Conservation (phyloP, 2,329 filamentous ascomycete species). For the Hymenoscyphus fructigenus region DNA sequence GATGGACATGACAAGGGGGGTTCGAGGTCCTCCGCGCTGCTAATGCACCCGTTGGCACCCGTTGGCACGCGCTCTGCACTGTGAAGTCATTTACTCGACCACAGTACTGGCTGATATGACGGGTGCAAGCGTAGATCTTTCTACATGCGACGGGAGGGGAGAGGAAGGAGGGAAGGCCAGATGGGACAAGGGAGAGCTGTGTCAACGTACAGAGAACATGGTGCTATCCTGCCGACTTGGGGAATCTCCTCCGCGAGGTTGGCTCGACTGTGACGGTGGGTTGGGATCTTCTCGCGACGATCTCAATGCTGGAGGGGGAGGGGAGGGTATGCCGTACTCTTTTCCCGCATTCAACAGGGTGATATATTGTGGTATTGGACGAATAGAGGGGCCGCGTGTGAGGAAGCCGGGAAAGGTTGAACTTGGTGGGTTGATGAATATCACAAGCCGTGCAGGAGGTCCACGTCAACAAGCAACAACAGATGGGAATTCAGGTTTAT, state of each 20-base stretch:
- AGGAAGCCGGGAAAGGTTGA: background rate
- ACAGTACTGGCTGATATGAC: background rate
- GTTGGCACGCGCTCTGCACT: conserved; percentile 2
- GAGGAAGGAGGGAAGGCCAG: background rate
- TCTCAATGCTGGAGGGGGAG: background rate
- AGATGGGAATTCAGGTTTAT: conserved; percentile 1
- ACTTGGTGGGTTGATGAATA: background rate
- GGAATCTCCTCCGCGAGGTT: background rate
- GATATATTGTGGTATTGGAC: background rate
- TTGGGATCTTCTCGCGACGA: background rate
- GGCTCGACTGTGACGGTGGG: background rate
- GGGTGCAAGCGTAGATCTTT: background rate
- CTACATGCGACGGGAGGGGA: background rate
- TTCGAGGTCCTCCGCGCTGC: conserved; percentile 13
- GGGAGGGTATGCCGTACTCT: background rate
- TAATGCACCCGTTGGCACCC: conserved; percentile 1
- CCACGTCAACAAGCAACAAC: background rate
- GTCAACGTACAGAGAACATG: background rate
- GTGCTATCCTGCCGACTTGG: background rate
- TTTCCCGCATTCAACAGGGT: background rate
- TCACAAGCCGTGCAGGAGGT: background rate
- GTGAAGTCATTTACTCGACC: background rate
- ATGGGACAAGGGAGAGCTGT: background rate
- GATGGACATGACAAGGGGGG: conserved; percentile 41
- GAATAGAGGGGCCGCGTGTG: background rate